phyloP scores from a whole-genome alignment of 1,284 basidiomycete species.

The Ceratobasidium sp. region DNA sequence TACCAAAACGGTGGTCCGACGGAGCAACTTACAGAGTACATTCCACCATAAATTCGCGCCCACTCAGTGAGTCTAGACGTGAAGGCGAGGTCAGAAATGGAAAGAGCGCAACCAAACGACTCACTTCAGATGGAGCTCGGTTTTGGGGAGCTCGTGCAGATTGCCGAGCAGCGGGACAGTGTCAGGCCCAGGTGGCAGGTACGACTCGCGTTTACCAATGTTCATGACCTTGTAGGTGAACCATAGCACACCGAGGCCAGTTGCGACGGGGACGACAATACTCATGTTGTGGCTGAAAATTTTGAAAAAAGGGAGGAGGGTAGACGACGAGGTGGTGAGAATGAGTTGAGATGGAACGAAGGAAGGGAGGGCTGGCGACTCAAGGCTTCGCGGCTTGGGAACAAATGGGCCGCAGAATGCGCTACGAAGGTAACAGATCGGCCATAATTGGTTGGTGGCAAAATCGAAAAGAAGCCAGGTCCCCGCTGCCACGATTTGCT shows the following conservation, averaged over 20 bases:
- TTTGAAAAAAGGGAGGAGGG: not conserved
- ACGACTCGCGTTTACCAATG: conserved; percentile 41
- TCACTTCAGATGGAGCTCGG: conserved; percentile 44
- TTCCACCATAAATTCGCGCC: conserved; percentile 46
- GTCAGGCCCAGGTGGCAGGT: conserved; percentile 51
- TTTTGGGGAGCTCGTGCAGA: conserved; percentile 46
- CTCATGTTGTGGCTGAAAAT: not conserved
- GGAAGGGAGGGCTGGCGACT: conserved; percentile 4
- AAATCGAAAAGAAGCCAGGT: not conserved
- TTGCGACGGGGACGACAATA: conserved; percentile 8
- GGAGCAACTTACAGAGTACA: conserved; percentile 42
- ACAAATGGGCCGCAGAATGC: conserved; percentile 18
- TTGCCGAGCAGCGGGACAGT: conserved; percentile 50
- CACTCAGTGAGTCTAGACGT: conserved; percentile 45
- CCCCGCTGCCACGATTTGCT: not conserved
- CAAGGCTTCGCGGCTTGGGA: not conserved
- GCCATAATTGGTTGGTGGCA: conserved; percentile 32
- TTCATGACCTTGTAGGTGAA: conserved; percentile 13
- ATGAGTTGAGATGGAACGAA: not conserved
- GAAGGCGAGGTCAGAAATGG: not conserved
- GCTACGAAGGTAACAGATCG: conserved; percentile 6
- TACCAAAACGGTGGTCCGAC: not conserved
- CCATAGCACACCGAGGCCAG: conserved; percentile 18
- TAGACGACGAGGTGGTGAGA: not conserved
- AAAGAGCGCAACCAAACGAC: conserved; percentile 25